phyloP scores from a whole-genome alignment of 148 eudicot species.

The Rhododendron simsii region DNA sequence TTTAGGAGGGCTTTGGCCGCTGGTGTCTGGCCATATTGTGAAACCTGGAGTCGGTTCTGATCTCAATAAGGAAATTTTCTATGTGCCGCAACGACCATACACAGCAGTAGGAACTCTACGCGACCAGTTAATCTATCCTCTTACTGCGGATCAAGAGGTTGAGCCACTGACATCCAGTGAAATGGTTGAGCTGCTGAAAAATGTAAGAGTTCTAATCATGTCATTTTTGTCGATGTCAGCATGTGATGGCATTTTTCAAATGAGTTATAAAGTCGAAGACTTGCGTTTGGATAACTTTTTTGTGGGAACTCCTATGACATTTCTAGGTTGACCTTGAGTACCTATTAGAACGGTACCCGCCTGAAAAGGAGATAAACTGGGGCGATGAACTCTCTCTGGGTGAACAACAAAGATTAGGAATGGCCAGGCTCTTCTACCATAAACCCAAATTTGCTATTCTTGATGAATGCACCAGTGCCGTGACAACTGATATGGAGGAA shows the following conservation, averaged over 20 bases:
- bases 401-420: slow-evolving; percentile 95
- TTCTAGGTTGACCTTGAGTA: slow-evolving; percentile 94
- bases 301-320: background rate
- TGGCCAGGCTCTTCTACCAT: slow-evolving; percentile 98
- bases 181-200: slow-evolving; percentile 84
- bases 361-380: slow-evolving; percentile 95
- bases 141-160: slow-evolving; percentile 72
- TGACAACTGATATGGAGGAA: slow-evolving; percentile 99
- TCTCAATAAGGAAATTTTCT: slow-evolving; percentile 93
- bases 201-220: slow-evolving; percentile 45
- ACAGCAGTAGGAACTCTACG: slow-evolving; percentile 97
- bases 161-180: slow-evolving; percentile 67
- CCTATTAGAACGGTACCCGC: slow-evolving; percentile 84
- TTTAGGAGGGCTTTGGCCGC: slow-evolving; percentile 96
- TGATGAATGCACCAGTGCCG: slow-evolving; percentile 99
- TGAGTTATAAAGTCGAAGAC: slow-evolving; percentile 4
- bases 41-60: slow-evolving; percentile 98
- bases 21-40: slow-evolving; percentile 91
- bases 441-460: slow-evolving; percentile 98
- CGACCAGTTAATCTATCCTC: slow-evolving; percentile 97
- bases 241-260: background rate
- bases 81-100: slow-evolving; percentile 95
- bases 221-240: background rate
- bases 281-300: slow-evolving; percentile 4
- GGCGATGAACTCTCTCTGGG: slow-evolving; percentile 95